Base-by-base conservation (phyloP, 2,329 filamentous ascomycete genomes). In the Scedosporium apiospermum region DNA sequence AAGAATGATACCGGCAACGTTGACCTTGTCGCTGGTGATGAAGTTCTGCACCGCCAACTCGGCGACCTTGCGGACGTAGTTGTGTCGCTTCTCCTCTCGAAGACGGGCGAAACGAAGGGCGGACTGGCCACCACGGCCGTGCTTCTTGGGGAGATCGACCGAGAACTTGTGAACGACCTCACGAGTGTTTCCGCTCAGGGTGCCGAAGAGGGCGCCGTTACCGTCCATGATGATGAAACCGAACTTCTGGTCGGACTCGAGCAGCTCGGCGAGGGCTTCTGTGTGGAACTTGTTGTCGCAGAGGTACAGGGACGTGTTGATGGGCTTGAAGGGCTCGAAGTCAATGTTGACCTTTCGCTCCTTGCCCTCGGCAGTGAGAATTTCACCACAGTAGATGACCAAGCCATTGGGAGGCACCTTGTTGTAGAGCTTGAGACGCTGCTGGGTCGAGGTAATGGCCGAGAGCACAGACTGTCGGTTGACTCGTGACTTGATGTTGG, bases 231-330 rank as follows among this genome's bases (percentile, higher is more conserved):
- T 88, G 76, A 99, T 99, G 80, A 99, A 99, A 62, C 95, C 95
- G 70, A 99, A 99, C 78, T 96, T 97, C 79, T 98, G 95, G 75
- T 99, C 95, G 18, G 93, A 97, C 79, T 99, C 95, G 68, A 99
- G 88, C 71, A 99, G 85, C 80, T 99, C 95, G 68, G 93, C 95
- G 68, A 99, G 81, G 18, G 95, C 93, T 78, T 99, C 95, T 63
- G 95, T 99, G 75, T 99, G 95, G 78, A 99, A 99, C 75, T 99
- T 99, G 84, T 99, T 99, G 86, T 99, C 95, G 80, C 95, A 99
- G 65, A 99, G 90, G 77, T 99, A 99, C 57, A 99, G 85, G 55
- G 96, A 99, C 42, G 95, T 99, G 79, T 99, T 99, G 86, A 99
- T 99, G 65, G 95, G 95, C 84, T 99, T 99, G 85, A 99, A 99